These are phyloP conservation scores for Ceratocystis huliohia DNA, from an alignment of 2,329 filamentous ascomycete genomes.

Conservation along the genomic window DNA sequence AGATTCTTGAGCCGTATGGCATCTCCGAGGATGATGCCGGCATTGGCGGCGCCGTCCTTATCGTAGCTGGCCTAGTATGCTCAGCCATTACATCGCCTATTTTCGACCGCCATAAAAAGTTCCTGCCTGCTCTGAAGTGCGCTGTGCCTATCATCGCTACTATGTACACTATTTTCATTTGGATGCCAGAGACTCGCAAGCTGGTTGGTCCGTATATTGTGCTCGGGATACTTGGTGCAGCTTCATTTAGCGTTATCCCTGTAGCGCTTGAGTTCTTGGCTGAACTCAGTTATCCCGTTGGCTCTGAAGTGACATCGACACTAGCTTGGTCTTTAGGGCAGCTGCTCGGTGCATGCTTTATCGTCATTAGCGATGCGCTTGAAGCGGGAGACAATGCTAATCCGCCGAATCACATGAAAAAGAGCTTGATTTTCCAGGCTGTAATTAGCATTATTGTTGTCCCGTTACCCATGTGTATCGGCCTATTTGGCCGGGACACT, in stretches of 20 bases:
- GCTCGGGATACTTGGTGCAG: slow-evolving; percentile 62
- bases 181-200: slow-evolving; percentile 49
- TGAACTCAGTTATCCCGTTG: slow-evolving; percentile 76
- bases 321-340: slow-evolving; percentile 81
- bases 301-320: slow-evolving; percentile 71
- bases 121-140: slow-evolving; percentile 58
- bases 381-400: slow-evolving; percentile 38
- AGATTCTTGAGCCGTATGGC: slow-evolving; percentile 76
- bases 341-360: slow-evolving; percentile 70
- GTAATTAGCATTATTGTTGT: slow-evolving; percentile 52
- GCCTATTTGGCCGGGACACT: slow-evolving; percentile 51
- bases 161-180: slow-evolving; percentile 68
- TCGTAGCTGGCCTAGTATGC: slow-evolving; percentile 69
- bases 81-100: slow-evolving; percentile 68
- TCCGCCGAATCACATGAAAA: slow-evolving; percentile 60
- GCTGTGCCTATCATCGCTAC: slow-evolving; percentile 61
- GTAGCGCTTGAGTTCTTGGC: slow-evolving; percentile 76
- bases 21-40: slow-evolving; percentile 76
- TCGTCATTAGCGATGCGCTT: slow-evolving; percentile 69
- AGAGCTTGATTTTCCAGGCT: slow-evolving; percentile 65
- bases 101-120: slow-evolving; percentile 72
- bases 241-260: slow-evolving; percentile 69
- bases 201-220: slow-evolving; percentile 62
- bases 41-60: slow-evolving; percentile 78
- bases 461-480: slow-evolving; percentile 56